Base-by-base conservation (phyloP, 1,139 yeast species). In the Geotrichum phurueaensis region DNA sequence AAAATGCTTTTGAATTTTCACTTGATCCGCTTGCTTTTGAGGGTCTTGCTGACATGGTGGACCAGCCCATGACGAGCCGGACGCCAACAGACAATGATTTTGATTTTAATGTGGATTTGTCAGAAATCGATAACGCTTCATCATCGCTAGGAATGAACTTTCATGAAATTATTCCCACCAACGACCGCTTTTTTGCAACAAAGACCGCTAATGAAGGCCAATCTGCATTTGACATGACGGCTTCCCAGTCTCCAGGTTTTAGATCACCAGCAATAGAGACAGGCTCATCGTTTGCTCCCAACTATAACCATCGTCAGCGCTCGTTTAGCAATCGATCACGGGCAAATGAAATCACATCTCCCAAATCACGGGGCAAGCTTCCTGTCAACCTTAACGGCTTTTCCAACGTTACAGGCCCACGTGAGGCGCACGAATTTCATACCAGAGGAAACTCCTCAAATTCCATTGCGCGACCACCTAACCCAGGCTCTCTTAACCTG, bases 1-100 rank as follows among this genome's bases (percentile, higher is more conserved):
- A 54, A 43, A 66, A 65, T 53, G 71, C 66, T 36, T 70, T 70
- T 58, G 68, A 70, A 60, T 70, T 70, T 63, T 64, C 66, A 20
- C 62, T 70, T 36, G 73, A 70, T 57, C 73, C 73, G 23, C 61
- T 70, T 55, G 72, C 73, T n/a, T 62, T 69, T 33, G 73, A 70
- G 58, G 73, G 73, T 23, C 64, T 70, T 23, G 64, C 67, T 18
- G 59, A 59, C 33, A 53, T 52, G 23, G 20, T 54, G 18, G 56
- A 52, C 36, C 60, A 52, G 33, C 56, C 60, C 6, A 13, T 56
- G 43, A 25, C 54, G 7, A 7, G 45, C 45, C 15, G 51, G 3
- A 22, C 48, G 7, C 54, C 58, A 15, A 22, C 58, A 36, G 56
- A 47, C 12, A 31, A 31, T 4, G 57, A 56, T 45, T 56, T 56